Evolutionary conservation across 2,329 filamentous ascomycete species (phyloP).

Genomic region (Aplosporella prunicola): DNA sequence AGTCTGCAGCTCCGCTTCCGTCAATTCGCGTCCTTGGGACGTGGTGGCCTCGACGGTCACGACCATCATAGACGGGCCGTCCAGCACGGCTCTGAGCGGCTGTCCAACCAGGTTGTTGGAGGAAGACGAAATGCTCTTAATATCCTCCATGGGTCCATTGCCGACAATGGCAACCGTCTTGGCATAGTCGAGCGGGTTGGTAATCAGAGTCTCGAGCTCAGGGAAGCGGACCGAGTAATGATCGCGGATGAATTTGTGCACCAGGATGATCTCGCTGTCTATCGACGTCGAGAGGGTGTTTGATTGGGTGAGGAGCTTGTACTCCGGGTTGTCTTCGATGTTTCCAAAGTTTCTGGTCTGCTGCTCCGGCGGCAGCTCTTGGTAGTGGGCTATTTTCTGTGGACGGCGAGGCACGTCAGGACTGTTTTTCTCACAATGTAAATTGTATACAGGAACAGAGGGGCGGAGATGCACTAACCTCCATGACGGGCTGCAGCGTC

Average conservation of each 20-base stretch:
- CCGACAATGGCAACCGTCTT: conserved; percentile 89
- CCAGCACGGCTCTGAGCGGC: conserved; percentile 69
- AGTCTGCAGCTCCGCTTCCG: conserved; percentile 60
- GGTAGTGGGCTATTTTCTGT: conserved; percentile 74
- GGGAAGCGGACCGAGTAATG: conserved; percentile 93
- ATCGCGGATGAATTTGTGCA: conserved; percentile 94
- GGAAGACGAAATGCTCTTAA: conserved; percentile 68
- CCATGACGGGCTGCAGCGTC: conserved; percentile 67
- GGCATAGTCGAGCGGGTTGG: conserved; percentile 87
- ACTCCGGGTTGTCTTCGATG: conserved; percentile 86
- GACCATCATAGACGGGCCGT: conserved; percentile 87
- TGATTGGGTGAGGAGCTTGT: conserved; percentile 76
- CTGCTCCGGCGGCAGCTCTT: conserved; percentile 56
- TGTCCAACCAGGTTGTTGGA: conserved; percentile 68
- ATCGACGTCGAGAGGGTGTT: conserved; percentile 87
- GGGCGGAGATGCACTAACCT: conserved; percentile 51
- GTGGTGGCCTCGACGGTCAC: conserved; percentile 91
- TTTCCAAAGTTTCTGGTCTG: conserved; percentile 59
- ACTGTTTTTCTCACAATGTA: conserved; percentile 40
- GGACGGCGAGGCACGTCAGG: conserved; percentile 51
- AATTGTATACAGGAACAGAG: conserved; percentile 2
- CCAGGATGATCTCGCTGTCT: conserved; percentile 80
- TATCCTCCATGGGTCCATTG: conserved; percentile 83
- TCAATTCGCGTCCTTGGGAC: conserved; percentile 71
- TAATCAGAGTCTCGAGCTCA: conserved; percentile 81